Evolutionary conservation across 306 rosid species (phyloP).

Genomic region (Lathyrus sativus): DNA sequence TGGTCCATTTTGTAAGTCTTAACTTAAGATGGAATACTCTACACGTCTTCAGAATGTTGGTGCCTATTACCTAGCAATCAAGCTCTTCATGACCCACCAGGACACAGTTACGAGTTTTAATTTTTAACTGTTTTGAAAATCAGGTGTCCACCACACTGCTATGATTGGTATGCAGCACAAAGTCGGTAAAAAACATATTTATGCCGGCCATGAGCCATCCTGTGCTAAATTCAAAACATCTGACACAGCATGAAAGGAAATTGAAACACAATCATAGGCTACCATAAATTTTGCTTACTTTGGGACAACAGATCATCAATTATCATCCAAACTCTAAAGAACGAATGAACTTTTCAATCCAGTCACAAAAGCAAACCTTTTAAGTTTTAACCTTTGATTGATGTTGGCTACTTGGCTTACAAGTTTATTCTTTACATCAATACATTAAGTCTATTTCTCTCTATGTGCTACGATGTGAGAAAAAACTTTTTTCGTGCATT

Average conservation of each 20-base stretch:
- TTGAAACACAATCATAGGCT: neutral
- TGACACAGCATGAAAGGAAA: neutral
- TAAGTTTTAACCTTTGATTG: constrained; percentile 4
- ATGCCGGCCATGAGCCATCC: neutral
- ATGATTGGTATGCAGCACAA: constrained; percentile 6
- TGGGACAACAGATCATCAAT: constrained; percentile 2
- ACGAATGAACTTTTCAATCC: neutral
- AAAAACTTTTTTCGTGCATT: no score
- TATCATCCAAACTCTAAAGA: constrained; percentile 8
- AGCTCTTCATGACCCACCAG: constrained; percentile 16
- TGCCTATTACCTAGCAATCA: constrained; percentile 11
- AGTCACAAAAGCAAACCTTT: constrained; percentile 11
- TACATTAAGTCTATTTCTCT: constrained; percentile 7
- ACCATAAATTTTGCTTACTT: constrained; percentile 2
- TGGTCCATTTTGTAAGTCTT: constrained; percentile 18
- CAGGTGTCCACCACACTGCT: constrained; percentile 6
- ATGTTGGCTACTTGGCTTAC: constrained; percentile 15
- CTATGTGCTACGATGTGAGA: no score
- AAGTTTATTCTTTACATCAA: constrained; percentile 3
- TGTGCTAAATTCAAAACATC: constrained; percentile 2
- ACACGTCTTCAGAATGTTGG: neutral
- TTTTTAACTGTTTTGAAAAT: constrained; percentile 5
- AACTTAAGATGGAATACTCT: constrained; percentile 4
- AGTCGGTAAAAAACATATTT: constrained; percentile 1
- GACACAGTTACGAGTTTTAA: constrained; percentile 1